Evolutionary conservation across 352 stramenopile species (phyloP), one percentile per base, ranked within the genome.

Genomic region (Globisporangium iwayamae): DNA sequence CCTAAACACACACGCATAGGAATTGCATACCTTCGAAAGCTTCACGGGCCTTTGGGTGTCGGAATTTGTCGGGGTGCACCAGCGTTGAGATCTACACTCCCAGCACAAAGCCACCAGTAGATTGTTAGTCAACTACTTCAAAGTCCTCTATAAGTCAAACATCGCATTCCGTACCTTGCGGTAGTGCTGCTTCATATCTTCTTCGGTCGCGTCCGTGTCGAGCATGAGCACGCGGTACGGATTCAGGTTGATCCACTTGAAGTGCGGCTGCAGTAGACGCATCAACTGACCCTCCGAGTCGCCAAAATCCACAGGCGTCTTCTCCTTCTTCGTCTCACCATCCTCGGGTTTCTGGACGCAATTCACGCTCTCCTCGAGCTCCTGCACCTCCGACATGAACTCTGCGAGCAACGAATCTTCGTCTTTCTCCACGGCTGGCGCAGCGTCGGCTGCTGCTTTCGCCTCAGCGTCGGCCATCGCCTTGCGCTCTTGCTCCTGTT

Each of bases 151-250:
- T 32, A 18, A 52, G 25, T 6, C 48, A n/a, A 22, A 11, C 22
- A 34, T n/a, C 4, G 25, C 22, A 39, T 13, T n/a, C 4, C 43
- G 3, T 54, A 90, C 85, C 75, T 96, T 96, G 56, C 87, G 80
- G 48, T 96, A 96, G 72, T 94, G 87, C 75, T 96, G 87, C 67
- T 94, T 94, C 80, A 96, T 96, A 46, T 96, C 85, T 43, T 96
- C 89, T 30, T 96, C 85, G 1, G 83, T 89, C 4, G 89, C 89
- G 47, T 94, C 87, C 22, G 75, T 85, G 39, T 94, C 81, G 43
- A 96, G 77, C 89, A 96, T 96, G 25, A 96, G 73, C 34, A 96
- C 89, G 46, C 85, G 70, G 62, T 90, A 96, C 7, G 89, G 89
- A 32, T 96, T 96, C n/a, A 96, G 66, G 50, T 96, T 96, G 70